Percentiles rank a stretch among this genome's conserved stretches.
phyloP scores from a whole-genome alignment of 2,329 filamentous ascomycete genomes.

The Diplodia sapinea region DNA sequence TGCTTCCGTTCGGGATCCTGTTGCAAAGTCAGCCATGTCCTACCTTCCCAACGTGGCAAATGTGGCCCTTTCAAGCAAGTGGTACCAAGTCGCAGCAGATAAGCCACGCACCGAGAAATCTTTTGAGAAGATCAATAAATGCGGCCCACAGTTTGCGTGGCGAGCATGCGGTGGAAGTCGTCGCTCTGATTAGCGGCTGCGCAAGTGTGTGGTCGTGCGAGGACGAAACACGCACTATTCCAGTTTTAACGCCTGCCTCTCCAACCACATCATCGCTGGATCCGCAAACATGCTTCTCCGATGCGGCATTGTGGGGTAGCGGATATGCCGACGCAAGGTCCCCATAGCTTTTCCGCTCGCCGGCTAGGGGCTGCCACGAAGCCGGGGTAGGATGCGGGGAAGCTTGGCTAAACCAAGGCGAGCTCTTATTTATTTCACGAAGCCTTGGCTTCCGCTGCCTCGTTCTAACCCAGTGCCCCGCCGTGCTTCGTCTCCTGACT shows the following conservation, averaged over 20 bases:
- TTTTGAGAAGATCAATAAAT: background rate
- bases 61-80: background rate
- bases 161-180: too few species aligned
- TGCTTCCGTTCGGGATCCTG: background rate
- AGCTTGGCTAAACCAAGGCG: constrained; percentile 6
- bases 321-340: background rate
- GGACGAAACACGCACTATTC: too few species aligned
- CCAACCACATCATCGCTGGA: background rate
- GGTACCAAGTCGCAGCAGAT: background rate
- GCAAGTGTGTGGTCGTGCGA: too few species aligned
- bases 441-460: constrained; percentile 16
- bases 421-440: constrained; percentile 18
- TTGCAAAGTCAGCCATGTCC: background rate
- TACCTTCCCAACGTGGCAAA: background rate
- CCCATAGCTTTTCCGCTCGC: constrained; percentile 20
- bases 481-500: background rate
- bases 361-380: background rate
- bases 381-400: constrained; percentile 20
- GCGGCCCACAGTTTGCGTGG: background rate
- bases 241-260: background rate
- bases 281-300: constrained; percentile 3
- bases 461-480: background rate
- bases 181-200: too few species aligned
- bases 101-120: background rate
- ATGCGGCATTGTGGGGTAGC: background rate